Evolutionary conservation across 371 early-diverging fungal genomes (phyloP).

Genomic region (Mortierella sp.): DNA sequence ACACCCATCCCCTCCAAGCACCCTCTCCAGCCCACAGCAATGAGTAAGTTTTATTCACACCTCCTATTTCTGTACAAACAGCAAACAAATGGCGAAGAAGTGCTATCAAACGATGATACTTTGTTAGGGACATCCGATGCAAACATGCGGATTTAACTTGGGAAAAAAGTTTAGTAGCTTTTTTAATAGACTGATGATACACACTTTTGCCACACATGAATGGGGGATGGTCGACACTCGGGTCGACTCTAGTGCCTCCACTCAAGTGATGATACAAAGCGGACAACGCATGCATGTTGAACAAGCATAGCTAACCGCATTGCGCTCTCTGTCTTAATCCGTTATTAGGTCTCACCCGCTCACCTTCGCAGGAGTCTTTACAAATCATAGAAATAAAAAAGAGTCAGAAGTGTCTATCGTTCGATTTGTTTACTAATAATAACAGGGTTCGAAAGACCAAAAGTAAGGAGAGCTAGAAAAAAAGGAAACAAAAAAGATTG

Average conservation of each 20-base stretch:
- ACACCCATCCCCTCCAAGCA: neutral
- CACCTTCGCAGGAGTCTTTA: neutral
- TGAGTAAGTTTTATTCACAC: neutral
- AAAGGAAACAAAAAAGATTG: neutral
- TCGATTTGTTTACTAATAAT: neutral
- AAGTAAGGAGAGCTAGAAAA: neutral
- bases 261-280: neutral
- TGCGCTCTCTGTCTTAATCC: neutral
- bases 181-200: conserved; percentile 1
- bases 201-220: neutral
- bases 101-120: conserved; percentile 8
- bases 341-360: neutral
- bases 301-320: neutral
- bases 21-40: neutral
- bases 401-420: neutral
- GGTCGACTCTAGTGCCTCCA: neutral
- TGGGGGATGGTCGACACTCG: too few species aligned
- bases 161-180: neutral
- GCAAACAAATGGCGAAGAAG: neutral
- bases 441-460: neutral
- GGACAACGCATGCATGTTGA: neutral
- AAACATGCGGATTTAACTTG: neutral
- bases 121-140: conserved; percentile 12
- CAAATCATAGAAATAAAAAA: conserved; percentile 7
- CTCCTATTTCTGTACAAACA: neutral